A percentile compares a stretch with the other conserved stretches of the same genome.
Conservation (phyloP, 257 asterid species). For the Nicotiana benthamiana region DNA sequence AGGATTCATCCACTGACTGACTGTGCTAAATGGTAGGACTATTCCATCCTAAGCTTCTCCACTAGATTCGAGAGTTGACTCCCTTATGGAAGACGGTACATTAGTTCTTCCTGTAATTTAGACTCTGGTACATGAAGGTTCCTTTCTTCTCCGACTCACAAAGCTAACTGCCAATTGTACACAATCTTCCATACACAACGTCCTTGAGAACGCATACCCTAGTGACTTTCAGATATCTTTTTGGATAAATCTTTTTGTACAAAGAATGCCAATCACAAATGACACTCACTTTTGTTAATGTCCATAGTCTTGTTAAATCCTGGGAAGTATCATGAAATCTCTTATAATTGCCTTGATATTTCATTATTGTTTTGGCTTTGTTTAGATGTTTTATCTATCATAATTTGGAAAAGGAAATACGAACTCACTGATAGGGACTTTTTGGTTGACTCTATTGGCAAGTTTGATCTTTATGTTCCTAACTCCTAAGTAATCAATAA, state of each 20-base stretch:
- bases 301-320: not conserved
- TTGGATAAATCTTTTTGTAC: conserved; percentile 5
- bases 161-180: conserved; percentile 1
- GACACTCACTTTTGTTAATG: not conserved
- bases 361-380: not conserved
- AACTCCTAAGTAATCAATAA: not conserved
- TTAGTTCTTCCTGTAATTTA: not conserved
- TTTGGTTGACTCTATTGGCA: not conserved
- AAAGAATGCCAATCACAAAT: not conserved
- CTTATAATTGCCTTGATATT: not conserved
- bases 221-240: not conserved
- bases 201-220: not conserved
- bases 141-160: not conserved
- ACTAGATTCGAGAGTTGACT: not conserved
- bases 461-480: not conserved
- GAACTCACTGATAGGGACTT: not conserved
- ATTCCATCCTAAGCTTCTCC: not conserved
- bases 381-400: not conserved
- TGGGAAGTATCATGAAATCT: not conserved
- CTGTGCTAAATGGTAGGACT: not conserved
- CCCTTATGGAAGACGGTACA: not conserved
- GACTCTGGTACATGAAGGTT: conserved; percentile 4
- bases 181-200: not conserved
- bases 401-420: not conserved
- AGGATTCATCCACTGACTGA: not conserved